These are phyloP conservation scores for Waltergamsia citrina DNA, from an alignment of 2,329 filamentous ascomycete species.

Conservation along the genomic window DNA sequence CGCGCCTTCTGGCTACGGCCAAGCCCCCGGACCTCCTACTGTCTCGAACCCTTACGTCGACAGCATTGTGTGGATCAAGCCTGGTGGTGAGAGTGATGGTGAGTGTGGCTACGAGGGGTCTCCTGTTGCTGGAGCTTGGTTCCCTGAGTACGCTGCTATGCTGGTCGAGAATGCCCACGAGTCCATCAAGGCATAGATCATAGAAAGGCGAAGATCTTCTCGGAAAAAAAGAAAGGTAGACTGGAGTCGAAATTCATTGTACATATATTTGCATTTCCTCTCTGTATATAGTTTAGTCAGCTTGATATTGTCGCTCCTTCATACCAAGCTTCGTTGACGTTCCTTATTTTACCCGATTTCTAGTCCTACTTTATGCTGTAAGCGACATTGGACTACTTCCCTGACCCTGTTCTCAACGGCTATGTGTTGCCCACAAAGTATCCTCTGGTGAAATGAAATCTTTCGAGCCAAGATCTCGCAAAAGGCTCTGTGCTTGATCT, in stretches of 20 bases:
- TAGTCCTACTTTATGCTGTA: too few species aligned
- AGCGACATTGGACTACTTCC: too few species aligned
- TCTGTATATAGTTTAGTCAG: too few species aligned
- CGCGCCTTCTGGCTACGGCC: slow-evolving; percentile 27
- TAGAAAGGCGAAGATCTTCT: not conserved
- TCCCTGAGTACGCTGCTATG: slow-evolving; percentile 28
- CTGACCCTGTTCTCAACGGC: too few species aligned
- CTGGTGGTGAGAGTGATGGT: slow-evolving; percentile 32
- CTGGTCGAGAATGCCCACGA: slow-evolving; percentile 27
- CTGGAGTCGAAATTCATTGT: not conserved
- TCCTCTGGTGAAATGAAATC: too few species aligned
- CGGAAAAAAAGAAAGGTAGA: not conserved
- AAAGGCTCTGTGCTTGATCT: too few species aligned
- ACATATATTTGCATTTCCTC: too few species aligned
- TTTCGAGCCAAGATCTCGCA: too few species aligned
- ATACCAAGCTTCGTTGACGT: too few species aligned
- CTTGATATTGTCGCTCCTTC: too few species aligned
- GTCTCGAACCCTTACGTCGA: slow-evolving; percentile 28
- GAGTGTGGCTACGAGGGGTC: slow-evolving; percentile 25
- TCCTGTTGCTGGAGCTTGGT: slow-evolving; percentile 28
- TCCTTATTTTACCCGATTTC: too few species aligned
- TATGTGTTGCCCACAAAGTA: too few species aligned
- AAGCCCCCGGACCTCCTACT: slow-evolving; percentile 20
- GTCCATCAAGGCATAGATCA: slow-evolving; percentile 2
- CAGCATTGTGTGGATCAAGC: slow-evolving; percentile 34